phyloP scores from a whole-genome alignment of 345 rosid genomes.

The Clausena lansium region DNA sequence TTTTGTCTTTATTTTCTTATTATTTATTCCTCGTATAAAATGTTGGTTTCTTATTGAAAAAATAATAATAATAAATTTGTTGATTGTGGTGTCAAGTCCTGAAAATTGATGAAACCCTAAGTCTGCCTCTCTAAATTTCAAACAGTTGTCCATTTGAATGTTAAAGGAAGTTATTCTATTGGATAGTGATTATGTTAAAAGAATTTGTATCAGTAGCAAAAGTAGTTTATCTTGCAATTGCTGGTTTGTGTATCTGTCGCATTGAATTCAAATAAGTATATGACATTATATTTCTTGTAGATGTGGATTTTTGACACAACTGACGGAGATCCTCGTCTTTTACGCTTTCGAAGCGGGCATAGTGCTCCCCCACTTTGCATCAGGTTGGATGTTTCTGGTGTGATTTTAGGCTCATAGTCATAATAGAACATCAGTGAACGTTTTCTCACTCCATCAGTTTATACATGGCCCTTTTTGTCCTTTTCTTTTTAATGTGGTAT shows the following conservation, averaged over 20 bases:
- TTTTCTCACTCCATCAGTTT: neutral
- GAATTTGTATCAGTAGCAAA: neutral
- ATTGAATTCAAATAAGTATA: neutral
- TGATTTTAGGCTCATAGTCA: neutral
- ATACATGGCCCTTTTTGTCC: neutral
- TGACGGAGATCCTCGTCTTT: slow-evolving; percentile 92
- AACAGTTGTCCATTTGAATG: neutral
- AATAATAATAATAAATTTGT: too few species aligned
- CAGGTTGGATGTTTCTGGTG: slow-evolving; percentile 42
- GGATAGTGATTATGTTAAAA: neutral
- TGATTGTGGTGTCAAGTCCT: neutral
- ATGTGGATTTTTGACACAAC: slow-evolving; percentile 97
- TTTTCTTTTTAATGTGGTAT: neutral
- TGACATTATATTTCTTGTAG: slow-evolving; percentile 28
- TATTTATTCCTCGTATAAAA: too few species aligned
- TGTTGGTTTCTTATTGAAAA: neutral
- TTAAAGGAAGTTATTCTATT: neutral
- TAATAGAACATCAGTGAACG: neutral
- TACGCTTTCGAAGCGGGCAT: slow-evolving; percentile 96
- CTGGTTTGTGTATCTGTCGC: slow-evolving; percentile 4
- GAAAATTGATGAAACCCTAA: neutral
- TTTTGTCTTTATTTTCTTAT: too few species aligned
- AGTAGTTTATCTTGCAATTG: neutral
- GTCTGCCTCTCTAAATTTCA: neutral
- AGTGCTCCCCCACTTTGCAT: slow-evolving; percentile 98